Evolutionary conservation across 2,329 filamentous ascomycete genomes (phyloP), one percentile per base, ranked within the genome.

Genomic region (Cercospora brassicicola): DNA sequence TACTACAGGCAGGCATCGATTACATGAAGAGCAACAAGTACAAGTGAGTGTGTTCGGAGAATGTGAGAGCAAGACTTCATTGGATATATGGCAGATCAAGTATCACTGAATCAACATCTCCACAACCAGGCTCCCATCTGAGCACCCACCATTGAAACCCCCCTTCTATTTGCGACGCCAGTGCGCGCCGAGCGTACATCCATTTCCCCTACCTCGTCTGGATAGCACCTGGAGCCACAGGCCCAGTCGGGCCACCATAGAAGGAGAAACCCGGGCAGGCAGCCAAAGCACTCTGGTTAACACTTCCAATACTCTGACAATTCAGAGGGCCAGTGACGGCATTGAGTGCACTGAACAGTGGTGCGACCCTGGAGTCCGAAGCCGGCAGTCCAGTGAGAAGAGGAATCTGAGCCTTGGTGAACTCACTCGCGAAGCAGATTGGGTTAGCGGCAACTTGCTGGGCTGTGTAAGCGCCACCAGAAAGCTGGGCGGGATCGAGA

Each of bases 391-490:
- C 73, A 1, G 72, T 73, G 13, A 75, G 20, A n/a, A 67, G 60
- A 2, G 74, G 71, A 20, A 63, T 59, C 68, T 75, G 67, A 6
- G 71, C 72, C 33, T 67, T 62, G 15, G 71, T 71, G 60, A 73
- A 75, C 62, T 69, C 68, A 13, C 61, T 36, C n/a, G 68, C 73
- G 69, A 76, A 76, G 69, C 75, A 77, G 31, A 74, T 15, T 0
- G 76, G 76, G 72, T 71, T 76, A 31, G 61, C 57, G 30, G 72
- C 71, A 23, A 69, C 67, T 64, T 76, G 69, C 15, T 75, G 67
- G 4, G 76, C 69, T 68, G 82, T 84, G 66, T 82, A 81, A 0
- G 84, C 78, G 28, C 81, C 81, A 62, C 75, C 77, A 39, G 79
- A 80, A 15, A 83, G 65, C 53, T 77, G 71, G 10, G 60, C 69